Conservation (phyloP, 139 green algal genomes). For the Gonium pectorale region DNA sequence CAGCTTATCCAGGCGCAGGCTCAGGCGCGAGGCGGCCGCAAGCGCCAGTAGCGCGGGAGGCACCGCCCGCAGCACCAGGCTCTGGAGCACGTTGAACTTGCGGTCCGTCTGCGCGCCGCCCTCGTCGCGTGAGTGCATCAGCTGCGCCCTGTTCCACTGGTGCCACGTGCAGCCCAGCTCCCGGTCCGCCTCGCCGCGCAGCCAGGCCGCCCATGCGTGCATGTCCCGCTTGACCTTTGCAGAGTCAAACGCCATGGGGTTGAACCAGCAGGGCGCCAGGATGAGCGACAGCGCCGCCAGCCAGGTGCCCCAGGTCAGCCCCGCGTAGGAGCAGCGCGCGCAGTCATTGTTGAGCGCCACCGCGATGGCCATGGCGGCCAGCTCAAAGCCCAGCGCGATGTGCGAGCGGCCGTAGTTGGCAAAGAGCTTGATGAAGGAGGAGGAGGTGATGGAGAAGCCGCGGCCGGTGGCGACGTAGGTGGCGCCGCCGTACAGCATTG, state of each 20-base stretch:
- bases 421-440: slow-evolving; percentile 71
- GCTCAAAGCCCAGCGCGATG: slow-evolving; percentile 77
- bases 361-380: slow-evolving; percentile 45
- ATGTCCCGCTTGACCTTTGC: slow-evolving; percentile 49
- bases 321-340: slow-evolving; percentile 26
- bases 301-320: slow-evolving; percentile 74
- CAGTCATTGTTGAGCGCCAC: slow-evolving; percentile 10
- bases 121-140: slow-evolving; percentile 50
- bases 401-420: slow-evolving; percentile 74
- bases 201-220: slow-evolving; percentile 35
- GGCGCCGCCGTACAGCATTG: slow-evolving; percentile 75
- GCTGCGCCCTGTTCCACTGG: slow-evolving; percentile 51
- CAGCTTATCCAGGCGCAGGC: slow-evolving; percentile 13
- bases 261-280: slow-evolving; percentile 80
- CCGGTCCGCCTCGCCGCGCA: slow-evolving; percentile 52
- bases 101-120: slow-evolving; percentile 39
- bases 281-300: slow-evolving; percentile 76
- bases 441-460: slow-evolving; percentile 84
- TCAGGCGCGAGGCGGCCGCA: slow-evolving; percentile 45
- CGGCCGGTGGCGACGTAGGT: slow-evolving; percentile 80
- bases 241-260: slow-evolving; percentile 44
- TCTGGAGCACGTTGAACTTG: slow-evolving; percentile 31
- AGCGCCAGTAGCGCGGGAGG: slow-evolving; percentile 45
- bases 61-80: slow-evolving; percentile 2
- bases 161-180: slow-evolving; percentile 51